Conservation (phyloP, 805 yeast genomes). For the Teunomyces atbi region DNA sequence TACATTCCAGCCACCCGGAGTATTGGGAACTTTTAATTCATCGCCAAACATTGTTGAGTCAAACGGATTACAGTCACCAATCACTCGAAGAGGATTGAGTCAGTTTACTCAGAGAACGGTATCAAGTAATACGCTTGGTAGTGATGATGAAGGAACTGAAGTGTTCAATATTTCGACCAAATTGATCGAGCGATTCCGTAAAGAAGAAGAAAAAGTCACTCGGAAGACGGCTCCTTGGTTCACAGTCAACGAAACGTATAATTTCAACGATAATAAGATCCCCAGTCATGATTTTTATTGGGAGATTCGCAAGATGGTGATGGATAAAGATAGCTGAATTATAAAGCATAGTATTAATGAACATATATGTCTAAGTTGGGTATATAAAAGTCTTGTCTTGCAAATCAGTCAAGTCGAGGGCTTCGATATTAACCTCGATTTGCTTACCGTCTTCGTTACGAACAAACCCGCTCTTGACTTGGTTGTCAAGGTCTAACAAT, state of each 20-base stretch:
- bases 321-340: conserved; percentile 23
- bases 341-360: not conserved
- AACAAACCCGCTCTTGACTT: conserved; percentile 26
- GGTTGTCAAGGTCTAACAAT: conserved; percentile 18
- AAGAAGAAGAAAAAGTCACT: conserved; percentile 35
- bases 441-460: conserved; percentile 27
- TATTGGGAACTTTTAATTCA: not conserved
- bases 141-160: conserved; percentile 9
- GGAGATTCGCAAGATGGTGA: conserved; percentile 45
- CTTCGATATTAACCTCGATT: conserved; percentile 38
- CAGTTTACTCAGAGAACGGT: conserved; percentile 37
- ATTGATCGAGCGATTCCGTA: conserved; percentile 29
- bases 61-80: conserved; percentile 8
- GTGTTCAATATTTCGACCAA: conserved; percentile 24
- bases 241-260: conserved; percentile 26
- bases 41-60: not conserved
- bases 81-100: conserved; percentile 29
- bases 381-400: conserved; percentile 53
- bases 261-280: conserved; percentile 10
- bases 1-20: conserved; percentile 3
- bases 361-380: conserved; percentile 23
- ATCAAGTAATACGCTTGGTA: conserved; percentile 22
- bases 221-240: conserved; percentile 41
- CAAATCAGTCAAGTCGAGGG: conserved; percentile 52
- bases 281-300: conserved; percentile 22